Conservation (phyloP, 495 filamentous ascomycete species). For the Penicillium antarcticum region DNA sequence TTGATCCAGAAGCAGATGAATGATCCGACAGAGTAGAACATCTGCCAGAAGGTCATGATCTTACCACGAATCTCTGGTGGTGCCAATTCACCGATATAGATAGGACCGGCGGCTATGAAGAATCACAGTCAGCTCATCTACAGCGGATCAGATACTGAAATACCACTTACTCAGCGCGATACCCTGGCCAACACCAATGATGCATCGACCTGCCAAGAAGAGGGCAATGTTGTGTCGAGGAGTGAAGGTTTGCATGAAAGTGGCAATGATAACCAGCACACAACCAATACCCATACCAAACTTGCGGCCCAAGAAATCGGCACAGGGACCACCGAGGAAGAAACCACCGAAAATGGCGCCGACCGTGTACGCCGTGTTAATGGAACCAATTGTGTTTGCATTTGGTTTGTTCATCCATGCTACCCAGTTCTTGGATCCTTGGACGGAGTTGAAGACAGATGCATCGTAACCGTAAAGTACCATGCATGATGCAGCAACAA, state of each 20-base stretch:
- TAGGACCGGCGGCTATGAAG: slow-evolving; percentile 48
- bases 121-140: slow-evolving; percentile 1
- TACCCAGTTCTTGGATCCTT: slow-evolving; percentile 56
- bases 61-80: slow-evolving; percentile 57
- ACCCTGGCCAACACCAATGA: slow-evolving; percentile 64
- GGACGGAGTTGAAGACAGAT: slow-evolving; percentile 62
- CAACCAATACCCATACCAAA: slow-evolving; percentile 57
- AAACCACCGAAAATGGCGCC: slow-evolving; percentile 61
- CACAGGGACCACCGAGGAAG: slow-evolving; percentile 55
- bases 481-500: slow-evolving; percentile 64
- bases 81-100: slow-evolving; percentile 61
- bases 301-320: slow-evolving; percentile 56
- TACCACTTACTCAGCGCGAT: slow-evolving; percentile 55
- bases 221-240: slow-evolving; percentile 52
- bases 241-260: slow-evolving; percentile 60
- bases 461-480: slow-evolving; percentile 66
- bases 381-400: slow-evolving; percentile 47
- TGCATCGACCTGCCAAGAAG: slow-evolving; percentile 58
- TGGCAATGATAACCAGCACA: slow-evolving; percentile 55
- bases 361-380: slow-evolving; percentile 63
- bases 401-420: slow-evolving; percentile 55
- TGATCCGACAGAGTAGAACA: slow-evolving; percentile 61
- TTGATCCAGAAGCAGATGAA: slow-evolving; percentile 64
- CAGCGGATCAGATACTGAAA: neutral
- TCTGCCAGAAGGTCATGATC: slow-evolving; percentile 68